Evolutionary conservation across 2,329 filamentous ascomycete species (phyloP).

Genomic region (Pyrenophora graminea): DNA sequence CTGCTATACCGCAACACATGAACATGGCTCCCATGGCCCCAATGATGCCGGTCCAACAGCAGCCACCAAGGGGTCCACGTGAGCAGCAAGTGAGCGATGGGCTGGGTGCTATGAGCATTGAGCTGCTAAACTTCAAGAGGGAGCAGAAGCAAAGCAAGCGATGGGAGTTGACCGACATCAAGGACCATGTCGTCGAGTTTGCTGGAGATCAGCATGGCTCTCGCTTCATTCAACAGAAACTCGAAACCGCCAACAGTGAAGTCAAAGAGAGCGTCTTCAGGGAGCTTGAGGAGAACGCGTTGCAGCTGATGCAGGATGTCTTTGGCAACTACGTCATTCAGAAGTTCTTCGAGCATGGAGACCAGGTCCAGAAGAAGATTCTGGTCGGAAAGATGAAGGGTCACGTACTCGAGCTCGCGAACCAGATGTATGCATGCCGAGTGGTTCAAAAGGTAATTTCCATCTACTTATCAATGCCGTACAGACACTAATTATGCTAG

Average conservation of each 20-base stretch:
- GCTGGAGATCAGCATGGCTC: slow-evolving; percentile 95
- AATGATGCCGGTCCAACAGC: slow-evolving; percentile 44
- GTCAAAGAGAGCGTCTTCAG: slow-evolving; percentile 90
- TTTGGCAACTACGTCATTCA: slow-evolving; percentile 99
- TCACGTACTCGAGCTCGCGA: slow-evolving; percentile 76
- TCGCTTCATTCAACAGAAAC: slow-evolving; percentile 90
- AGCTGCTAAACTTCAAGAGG: slow-evolving; percentile 79
- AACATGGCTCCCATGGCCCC: slow-evolving; percentile 41
- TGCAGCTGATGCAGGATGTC: slow-evolving; percentile 92
- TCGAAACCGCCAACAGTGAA: slow-evolving; percentile 91
- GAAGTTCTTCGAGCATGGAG: slow-evolving; percentile 95
- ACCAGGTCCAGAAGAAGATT: slow-evolving; percentile 87
- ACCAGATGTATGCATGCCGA: slow-evolving; percentile 90
- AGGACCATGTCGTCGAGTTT: slow-evolving; percentile 86
- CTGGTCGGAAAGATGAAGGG: slow-evolving; percentile 86
- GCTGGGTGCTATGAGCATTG: slow-evolving; percentile 66
- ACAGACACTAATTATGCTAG: slow-evolving; percentile 49
- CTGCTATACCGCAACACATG: slow-evolving; percentile 41
- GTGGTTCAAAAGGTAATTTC: slow-evolving; percentile 84
- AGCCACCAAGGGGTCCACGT: slow-evolving; percentile 51
- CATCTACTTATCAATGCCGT: neutral
- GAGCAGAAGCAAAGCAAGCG: slow-evolving; percentile 73
- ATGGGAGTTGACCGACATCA: slow-evolving; percentile 88
- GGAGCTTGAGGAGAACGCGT: slow-evolving; percentile 80
- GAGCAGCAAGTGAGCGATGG: slow-evolving; percentile 58